A percentile compares a stretch with the other conserved stretches of the same genome.
Conservation (phyloP, 768 basidiomycete species). For the Pulveroboletus sp. region DNA sequence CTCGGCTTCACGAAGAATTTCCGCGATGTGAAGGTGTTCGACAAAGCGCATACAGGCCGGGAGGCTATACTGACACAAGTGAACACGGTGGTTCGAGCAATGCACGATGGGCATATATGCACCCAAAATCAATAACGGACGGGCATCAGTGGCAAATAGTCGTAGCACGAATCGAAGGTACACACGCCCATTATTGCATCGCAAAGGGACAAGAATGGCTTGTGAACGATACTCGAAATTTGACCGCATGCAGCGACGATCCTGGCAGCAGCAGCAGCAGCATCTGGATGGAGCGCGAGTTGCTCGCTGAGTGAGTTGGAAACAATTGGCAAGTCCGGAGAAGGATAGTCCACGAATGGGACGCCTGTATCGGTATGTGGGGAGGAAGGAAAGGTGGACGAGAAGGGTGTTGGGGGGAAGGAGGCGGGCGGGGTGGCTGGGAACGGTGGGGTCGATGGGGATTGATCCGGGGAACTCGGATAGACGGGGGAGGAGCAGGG, state of each 20-base stretch:
- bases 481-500: constrained; percentile 17
- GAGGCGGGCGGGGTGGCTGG: constrained; percentile 26
- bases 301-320: constrained; percentile 46
- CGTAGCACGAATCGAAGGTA: constrained; percentile 6
- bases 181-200: constrained; percentile 69
- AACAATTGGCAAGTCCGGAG: constrained; percentile 46
- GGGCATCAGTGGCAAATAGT: not conserved
- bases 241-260: constrained; percentile 71
- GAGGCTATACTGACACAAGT: constrained; percentile 53
- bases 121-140: not conserved
- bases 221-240: constrained; percentile 57
- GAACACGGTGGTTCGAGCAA: not conserved
- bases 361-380: not conserved
- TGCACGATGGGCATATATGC: constrained; percentile 12
- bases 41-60: constrained; percentile 71
- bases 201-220: constrained; percentile 66
- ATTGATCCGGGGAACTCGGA: constrained; percentile 29
- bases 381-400: constrained; percentile 20
- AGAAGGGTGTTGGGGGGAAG: constrained; percentile 29
- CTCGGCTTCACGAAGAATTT: constrained; percentile 65
- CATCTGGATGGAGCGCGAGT: constrained; percentile 56
- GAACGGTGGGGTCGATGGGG: constrained; percentile 23
- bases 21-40: constrained; percentile 65
- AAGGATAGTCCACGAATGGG: constrained; percentile 46
- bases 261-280: constrained; percentile 53